A percentile compares a stretch with the other conserved stretches of the same genome.
phyloP scores from a whole-genome alignment of 1,284 basidiomycete species.

The Marasmius tenuissimus region DNA sequence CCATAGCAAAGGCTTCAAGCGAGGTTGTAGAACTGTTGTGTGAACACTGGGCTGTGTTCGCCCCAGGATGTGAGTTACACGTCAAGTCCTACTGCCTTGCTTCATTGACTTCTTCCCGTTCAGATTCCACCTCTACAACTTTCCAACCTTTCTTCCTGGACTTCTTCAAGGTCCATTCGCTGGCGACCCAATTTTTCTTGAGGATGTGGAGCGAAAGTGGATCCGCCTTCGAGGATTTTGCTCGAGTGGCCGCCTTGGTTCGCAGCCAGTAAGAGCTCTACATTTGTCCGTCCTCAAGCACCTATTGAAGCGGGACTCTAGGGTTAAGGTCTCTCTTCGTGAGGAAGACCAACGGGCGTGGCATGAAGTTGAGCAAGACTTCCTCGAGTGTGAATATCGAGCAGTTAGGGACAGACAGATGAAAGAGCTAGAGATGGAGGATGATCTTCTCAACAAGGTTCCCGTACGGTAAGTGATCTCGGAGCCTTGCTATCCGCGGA shows the following conservation, averaged over 20 bases:
- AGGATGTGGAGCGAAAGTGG: conserved; percentile 96
- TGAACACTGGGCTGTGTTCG: conserved; percentile 86
- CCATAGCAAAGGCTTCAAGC: conserved; percentile 83
- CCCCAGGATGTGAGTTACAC: conserved; percentile 63
- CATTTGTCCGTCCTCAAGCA: background rate
- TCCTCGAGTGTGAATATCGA: conserved; percentile 85
- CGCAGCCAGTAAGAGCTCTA: conserved; percentile 75
- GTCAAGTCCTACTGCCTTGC: background rate
- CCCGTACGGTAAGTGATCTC: conserved; percentile 68
- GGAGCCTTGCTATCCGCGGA: conserved; percentile 5
- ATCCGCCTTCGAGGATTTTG: conserved; percentile 79
- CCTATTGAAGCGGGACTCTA: conserved; percentile 26
- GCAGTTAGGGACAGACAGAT: conserved; percentile 90
- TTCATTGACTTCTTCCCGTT: background rate
- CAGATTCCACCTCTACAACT: conserved; percentile 79
- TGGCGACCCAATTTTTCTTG: conserved; percentile 87
- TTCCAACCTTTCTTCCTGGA: conserved; percentile 92
- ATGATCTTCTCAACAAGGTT: conserved; percentile 83
- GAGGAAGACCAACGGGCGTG: conserved; percentile 79
- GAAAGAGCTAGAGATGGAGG: conserved; percentile 90
- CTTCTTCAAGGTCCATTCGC: conserved; percentile 79
- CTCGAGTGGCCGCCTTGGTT: conserved; percentile 79
- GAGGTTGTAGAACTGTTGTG: conserved; percentile 86
- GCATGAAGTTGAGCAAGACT: conserved; percentile 86
- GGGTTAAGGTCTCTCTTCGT: conserved; percentile 76